Base-by-base conservation (phyloP, 495 filamentous ascomycete genomes). In the Neurospora tetraspora region DNA sequence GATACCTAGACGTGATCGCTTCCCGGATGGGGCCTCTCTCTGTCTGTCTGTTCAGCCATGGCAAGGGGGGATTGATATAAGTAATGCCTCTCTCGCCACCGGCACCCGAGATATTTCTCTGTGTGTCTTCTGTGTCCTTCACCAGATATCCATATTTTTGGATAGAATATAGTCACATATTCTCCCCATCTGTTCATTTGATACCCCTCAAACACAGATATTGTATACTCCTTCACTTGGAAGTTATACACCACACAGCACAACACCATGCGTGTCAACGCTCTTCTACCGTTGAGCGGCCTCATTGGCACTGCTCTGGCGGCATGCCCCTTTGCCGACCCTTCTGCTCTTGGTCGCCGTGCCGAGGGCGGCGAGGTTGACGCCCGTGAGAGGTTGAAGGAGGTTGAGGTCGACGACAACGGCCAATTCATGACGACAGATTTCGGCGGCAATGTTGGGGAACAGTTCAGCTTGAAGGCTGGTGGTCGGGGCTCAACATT, bases 401-500 rank as follows among this genome's bases (percentile, higher is more conserved):
- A 70, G 18, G 38, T 47, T 77, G 87, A 89, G 71, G 81, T 93
- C 39, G 85, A 91, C 69, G 92, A 94, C 80, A 84, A 83, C 61
- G 80, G 87, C 73, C 80, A 81, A 5, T 92, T 81, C 79, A 81
- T 93, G 76, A 93, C 92, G 0, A 88, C 88, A 65, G 92, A 94
- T 78, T 89, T 89, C 18, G 92, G 92, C n/a, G 90, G 89, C 12
- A 91, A 90, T 0, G 91, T 94, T 69, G 83, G 83, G 40, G 92
- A 94, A 68, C 89, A 89, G 75, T 83, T 86, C 75, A 92, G 90
- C 75, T 81, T 95, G 69, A 92, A 86, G 74, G 92, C 89, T 68
- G 92, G 92, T 0, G 83, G 86, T n/a, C 86, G 92, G 68, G 92
- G 92, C 2, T 87, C 92, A 16, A 92, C 91, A 2, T 82, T 94